Evolutionary conservation across 2,329 filamentous ascomycete genomes (phyloP), one percentile per base, ranked within the genome.

Genomic region (Cercospora zeina): DNA sequence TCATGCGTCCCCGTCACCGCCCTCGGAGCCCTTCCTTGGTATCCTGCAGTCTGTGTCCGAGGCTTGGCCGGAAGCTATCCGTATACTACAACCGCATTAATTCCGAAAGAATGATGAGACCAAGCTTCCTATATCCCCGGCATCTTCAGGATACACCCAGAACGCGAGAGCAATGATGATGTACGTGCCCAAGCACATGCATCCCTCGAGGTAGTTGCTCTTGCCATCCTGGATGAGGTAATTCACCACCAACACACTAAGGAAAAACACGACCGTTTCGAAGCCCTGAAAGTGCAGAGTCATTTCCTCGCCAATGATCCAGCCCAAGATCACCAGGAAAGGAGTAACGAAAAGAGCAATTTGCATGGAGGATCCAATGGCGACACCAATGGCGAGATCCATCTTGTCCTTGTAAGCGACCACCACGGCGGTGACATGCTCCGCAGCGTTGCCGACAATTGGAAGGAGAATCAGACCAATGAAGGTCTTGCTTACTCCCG

Each of bases 181-280:
- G 69, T 86, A 87, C 64, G 77, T 80, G 68, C 79, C 80, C 42
- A 82, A 69, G 66, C 80, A 82, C 80, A 82, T 82, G 59, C 87
- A 87, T 13, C 91, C 91, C 77, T 96, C 91, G 11, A 96, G 84
- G 70, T 95, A 96, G 73, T 96, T 96, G 74, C 88, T 91, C 74
- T 91, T 84, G 10, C 91, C 91, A 71, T 96, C 91, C 64, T 93
- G 80, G 54, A 96, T 91, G 63, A 96, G 78, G 73, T 95, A 96
- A 77, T 93, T 95, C 76, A 93, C 90, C 65, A 96, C 91, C 67
- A 96, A 87, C 7, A 91, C 87, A 56, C 87, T 89, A 56, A 93
- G 86, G 76, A 96, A 96, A 71, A 96, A 84, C 61, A 89, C 90
- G 21, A 95, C 89, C 0, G 91, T 96, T 82, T 96, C 91, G 76